phyloP scores from a whole-genome alignment of 1,139 yeast species.

The Kurtzmaniella quercitrusa region DNA sequence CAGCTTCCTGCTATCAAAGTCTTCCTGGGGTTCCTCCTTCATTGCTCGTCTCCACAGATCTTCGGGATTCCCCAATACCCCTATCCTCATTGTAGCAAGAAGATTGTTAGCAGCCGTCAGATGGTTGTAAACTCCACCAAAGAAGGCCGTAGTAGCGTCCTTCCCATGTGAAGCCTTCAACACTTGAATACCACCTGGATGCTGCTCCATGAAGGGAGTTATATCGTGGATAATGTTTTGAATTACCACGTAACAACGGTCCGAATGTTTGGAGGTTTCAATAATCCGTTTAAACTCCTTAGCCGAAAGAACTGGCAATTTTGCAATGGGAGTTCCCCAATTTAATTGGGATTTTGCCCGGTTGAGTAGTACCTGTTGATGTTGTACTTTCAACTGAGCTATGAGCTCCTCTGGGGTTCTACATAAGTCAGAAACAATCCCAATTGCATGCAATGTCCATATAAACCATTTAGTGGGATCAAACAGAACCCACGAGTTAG shows the following conservation, averaged over 20 bases:
- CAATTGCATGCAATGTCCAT: conserved; percentile 32
- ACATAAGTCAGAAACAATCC: conserved; percentile 38
- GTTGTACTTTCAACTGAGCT: conserved; percentile 56
- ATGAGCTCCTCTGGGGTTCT: conserved; percentile 45
- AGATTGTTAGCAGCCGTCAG: conserved; percentile 70
- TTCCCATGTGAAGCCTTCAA: conserved; percentile 62
- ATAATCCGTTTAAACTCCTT: conserved; percentile 46
- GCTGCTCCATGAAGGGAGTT: conserved; percentile 68
- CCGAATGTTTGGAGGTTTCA: conserved; percentile 31
- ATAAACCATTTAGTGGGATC: conserved; percentile 70
- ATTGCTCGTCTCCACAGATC: conserved; percentile 70
- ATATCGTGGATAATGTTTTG: conserved; percentile 66
- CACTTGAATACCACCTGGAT: conserved; percentile 67
- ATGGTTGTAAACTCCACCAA: conserved; percentile 72
- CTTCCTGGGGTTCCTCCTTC: conserved; percentile 18
- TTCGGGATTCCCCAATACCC: conserved; percentile 68
- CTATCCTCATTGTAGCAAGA: conserved; percentile 72
- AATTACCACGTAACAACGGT: conserved; percentile 40
- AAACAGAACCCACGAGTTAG: conserved; percentile 44
- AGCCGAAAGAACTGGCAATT: conserved; percentile 49
- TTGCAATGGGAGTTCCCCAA: conserved; percentile 76
- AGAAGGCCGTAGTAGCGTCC: conserved; percentile 69
- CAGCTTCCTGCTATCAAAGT: conserved; percentile 19
- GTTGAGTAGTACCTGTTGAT: conserved; percentile 59
- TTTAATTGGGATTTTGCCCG: conserved; percentile 57